Evolutionary conservation across 805 yeast species (phyloP).

Genomic region (Zygosaccharomyces bisporus): DNA sequence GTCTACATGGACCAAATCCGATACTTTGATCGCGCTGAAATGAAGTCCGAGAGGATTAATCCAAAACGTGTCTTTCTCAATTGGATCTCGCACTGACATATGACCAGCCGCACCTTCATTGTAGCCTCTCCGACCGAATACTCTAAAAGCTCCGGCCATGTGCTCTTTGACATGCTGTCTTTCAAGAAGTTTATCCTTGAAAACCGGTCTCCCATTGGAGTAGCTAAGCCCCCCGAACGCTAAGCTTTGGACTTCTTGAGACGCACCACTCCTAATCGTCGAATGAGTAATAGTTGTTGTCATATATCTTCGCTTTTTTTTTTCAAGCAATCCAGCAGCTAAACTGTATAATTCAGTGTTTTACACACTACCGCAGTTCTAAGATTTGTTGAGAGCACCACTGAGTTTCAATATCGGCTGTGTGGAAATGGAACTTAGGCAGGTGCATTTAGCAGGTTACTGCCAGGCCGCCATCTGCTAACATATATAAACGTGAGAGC

Average conservation of each 20-base stretch:
- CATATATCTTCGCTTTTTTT: not conserved
- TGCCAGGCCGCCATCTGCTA: too few species aligned
- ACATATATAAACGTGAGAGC: too few species aligned
- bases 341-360: too few species aligned
- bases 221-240: constrained; percentile 19
- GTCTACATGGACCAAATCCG: constrained; percentile 60
- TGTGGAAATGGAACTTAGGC: too few species aligned
- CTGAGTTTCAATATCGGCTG: too few species aligned
- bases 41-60: constrained; percentile 84
- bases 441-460: too few species aligned
- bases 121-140: constrained; percentile 74
- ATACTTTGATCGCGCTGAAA: constrained; percentile 55
- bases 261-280: not conserved
- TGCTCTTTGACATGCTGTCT: constrained; percentile 44
- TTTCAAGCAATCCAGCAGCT: too few species aligned
- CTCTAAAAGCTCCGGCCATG: constrained; percentile 81
- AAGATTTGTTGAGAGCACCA: too few species aligned
- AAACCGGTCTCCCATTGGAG: constrained; percentile 19
- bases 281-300: not conserved
- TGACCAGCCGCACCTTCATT: constrained; percentile 84
- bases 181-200: constrained; percentile 19
- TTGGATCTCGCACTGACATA: constrained; percentile 80
- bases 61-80: constrained; percentile 79
- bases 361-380: too few species aligned
- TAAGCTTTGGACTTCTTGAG: constrained; percentile 24